A percentile compares a stretch with the other conserved stretches of the same genome.
phyloP scores from a whole-genome alignment of 345 rosid species.

The Arabidopsis suecica region DNA sequence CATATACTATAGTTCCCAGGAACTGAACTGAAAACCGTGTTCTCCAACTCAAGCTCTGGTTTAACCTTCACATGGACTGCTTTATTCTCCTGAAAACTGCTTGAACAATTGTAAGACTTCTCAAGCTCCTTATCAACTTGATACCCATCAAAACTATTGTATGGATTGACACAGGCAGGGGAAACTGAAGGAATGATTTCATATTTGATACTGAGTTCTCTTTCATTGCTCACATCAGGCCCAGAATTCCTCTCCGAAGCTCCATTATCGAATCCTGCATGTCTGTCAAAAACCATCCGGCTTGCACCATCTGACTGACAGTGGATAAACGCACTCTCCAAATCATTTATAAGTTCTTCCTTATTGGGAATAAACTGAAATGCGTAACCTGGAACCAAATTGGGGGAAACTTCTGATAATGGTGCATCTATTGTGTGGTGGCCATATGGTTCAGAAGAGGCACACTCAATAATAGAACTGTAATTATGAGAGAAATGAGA shows the following conservation, averaged over 20 bases:
- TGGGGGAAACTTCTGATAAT: not conserved
- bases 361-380: slow-evolving; percentile 37
- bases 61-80: slow-evolving; percentile 35
- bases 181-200: slow-evolving; percentile 42
- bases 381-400: not conserved
- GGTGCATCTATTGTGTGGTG: slow-evolving; percentile 38
- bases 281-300: slow-evolving; percentile 36
- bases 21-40: slow-evolving; percentile 37
- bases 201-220: slow-evolving; percentile 39
- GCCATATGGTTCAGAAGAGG: slow-evolving; percentile 38
- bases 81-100: slow-evolving; percentile 17
- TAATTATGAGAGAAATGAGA: slow-evolving; percentile 51
- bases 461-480: slow-evolving; percentile 41
- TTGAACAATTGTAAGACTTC: slow-evolving; percentile 43
- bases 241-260: slow-evolving; percentile 41
- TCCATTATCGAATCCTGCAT: slow-evolving; percentile 36
- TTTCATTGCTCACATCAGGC: slow-evolving; percentile 44
- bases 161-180: slow-evolving; percentile 33
- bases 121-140: slow-evolving; percentile 32
- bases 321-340: slow-evolving; percentile 45
- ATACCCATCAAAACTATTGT: slow-evolving; percentile 36
- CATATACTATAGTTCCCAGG: slow-evolving; percentile 36
- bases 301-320: slow-evolving; percentile 47
- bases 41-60: slow-evolving; percentile 37
- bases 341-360: slow-evolving; percentile 41